Evolutionary conservation across 768 basidiomycete species (phyloP).

Genomic region (Boletus eberwhitei): DNA sequence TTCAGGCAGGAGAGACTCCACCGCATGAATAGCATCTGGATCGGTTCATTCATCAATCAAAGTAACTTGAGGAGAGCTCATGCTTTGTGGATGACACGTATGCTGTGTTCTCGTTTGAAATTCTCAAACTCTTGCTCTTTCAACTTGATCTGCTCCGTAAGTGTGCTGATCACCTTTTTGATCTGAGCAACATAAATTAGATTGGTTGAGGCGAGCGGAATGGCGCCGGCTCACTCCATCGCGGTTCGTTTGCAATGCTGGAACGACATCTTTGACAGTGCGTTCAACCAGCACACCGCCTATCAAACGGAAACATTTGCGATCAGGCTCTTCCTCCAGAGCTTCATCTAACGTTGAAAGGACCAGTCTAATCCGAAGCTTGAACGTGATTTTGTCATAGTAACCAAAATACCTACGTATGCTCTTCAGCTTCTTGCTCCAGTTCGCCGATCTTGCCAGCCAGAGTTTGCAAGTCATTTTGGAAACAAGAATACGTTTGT

Average conservation of each 20-base stretch:
- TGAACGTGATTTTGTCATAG: not conserved
- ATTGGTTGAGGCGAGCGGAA: not conserved
- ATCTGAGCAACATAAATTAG: conserved; percentile 51
- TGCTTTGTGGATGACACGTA: conserved; percentile 51
- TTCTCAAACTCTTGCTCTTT: conserved; percentile 82
- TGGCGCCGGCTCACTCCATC: conserved; percentile 62
- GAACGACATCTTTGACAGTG: conserved; percentile 92
- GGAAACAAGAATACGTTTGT: conserved; percentile 73
- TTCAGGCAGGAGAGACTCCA: not conserved
- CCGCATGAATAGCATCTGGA: not conserved
- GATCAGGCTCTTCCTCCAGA: conserved; percentile 75
- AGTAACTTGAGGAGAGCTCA: conserved; percentile 12
- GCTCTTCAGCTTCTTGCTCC: conserved; percentile 94
- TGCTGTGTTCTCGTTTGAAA: conserved; percentile 76
- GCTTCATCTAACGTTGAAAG: conserved; percentile 83
- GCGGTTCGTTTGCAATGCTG: conserved; percentile 83
- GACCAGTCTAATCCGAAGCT: conserved; percentile 60
- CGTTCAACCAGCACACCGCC: conserved; percentile 95
- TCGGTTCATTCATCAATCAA: not conserved
- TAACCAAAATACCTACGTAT: conserved; percentile 56
- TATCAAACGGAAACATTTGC: conserved; percentile 95
- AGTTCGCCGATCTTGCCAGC: conserved; percentile 95
- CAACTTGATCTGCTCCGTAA: conserved; percentile 84
- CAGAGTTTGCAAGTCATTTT: conserved; percentile 87
- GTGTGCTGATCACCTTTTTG: conserved; percentile 68